Conservation (phyloP, 2,329 filamentous ascomycete species). For the Neurospora sp. region DNA sequence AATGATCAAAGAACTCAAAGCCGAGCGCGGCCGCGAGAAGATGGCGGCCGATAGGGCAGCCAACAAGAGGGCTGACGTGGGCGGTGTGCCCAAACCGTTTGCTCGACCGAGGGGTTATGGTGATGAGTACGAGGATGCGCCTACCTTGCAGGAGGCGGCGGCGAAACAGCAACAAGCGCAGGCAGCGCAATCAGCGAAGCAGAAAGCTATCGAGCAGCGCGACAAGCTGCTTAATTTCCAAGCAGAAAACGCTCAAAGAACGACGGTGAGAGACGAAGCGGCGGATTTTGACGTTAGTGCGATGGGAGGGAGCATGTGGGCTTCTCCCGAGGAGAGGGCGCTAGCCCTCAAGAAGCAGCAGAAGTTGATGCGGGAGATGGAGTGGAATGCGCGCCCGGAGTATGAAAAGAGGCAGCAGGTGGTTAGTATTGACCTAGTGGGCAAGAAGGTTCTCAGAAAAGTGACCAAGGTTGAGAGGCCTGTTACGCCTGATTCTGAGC, state of each 20-base stretch:
- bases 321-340: conserved; percentile 71
- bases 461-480: conserved; percentile 56
- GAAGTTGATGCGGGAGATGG: conserved; percentile 71
- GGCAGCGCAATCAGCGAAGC: conserved; percentile 32
- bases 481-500: conserved; percentile 34
- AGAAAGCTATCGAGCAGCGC: conserved; percentile 65
- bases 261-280: conserved; percentile 79
- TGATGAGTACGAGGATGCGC: conserved; percentile 10
- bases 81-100: conserved; percentile 51
- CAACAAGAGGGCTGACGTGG: conserved; percentile 57
- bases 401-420: conserved; percentile 84
- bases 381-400: conserved; percentile 75
- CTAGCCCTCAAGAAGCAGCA: conserved; percentile 79
- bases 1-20: conserved; percentile 75
- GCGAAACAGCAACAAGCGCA: not conserved
- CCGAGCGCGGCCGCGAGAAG: conserved; percentile 78
- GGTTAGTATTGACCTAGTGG: conserved; percentile 73
- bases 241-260: conserved; percentile 74
- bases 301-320: conserved; percentile 61
- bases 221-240: conserved; percentile 77
- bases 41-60: conserved; percentile 71
- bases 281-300: conserved; percentile 45
- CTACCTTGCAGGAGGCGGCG: not conserved
- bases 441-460: conserved; percentile 64
- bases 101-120: conserved; percentile 27